Evolutionary conservation across 306 rosid genomes (phyloP).

Genomic region (Vicia villosa): DNA sequence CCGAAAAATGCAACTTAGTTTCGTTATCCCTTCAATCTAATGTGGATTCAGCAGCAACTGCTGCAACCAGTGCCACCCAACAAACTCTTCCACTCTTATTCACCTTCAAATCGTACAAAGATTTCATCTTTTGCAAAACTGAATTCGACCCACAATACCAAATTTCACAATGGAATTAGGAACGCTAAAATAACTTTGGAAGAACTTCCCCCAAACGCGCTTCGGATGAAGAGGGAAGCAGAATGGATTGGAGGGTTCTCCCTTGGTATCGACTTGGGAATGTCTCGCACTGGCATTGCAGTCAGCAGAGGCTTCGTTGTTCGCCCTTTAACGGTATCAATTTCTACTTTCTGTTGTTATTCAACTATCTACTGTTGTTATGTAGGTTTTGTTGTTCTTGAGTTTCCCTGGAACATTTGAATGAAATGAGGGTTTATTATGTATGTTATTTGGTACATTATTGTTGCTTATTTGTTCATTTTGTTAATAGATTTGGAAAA

Average conservation of each 20-base stretch:
- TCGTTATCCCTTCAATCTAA: conserved; percentile 16
- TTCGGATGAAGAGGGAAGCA: conserved; percentile 61
- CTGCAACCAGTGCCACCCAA: conserved; percentile 22
- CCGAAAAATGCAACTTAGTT: not conserved
- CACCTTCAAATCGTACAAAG: not conserved
- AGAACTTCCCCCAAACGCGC: conserved; percentile 78
- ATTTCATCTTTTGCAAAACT: conserved; percentile 10
- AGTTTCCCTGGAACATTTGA: not conserved
- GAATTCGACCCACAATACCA: not conserved
- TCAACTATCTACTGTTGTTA: not conserved
- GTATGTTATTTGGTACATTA: not conserved
- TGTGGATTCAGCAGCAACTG: conserved; percentile 37
- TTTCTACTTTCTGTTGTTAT: not conserved
- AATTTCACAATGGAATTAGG: not conserved
- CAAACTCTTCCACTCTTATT: conserved; percentile 3
- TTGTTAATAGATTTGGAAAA: not conserved
- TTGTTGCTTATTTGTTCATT: not conserved
- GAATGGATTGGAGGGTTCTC: conserved; percentile 91
- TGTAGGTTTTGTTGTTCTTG: not conserved
- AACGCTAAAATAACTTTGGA: conserved; percentile 42
- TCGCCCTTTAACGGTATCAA: conserved; percentile 72
- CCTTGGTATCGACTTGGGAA: conserved; percentile 82
- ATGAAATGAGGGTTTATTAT: not conserved
- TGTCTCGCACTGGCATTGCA: conserved; percentile 84
- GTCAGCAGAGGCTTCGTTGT: conserved; percentile 81